Evolutionary conservation across 2,329 filamentous ascomycete genomes (phyloP).

Genomic region (Chlorencoelia australis): DNA sequence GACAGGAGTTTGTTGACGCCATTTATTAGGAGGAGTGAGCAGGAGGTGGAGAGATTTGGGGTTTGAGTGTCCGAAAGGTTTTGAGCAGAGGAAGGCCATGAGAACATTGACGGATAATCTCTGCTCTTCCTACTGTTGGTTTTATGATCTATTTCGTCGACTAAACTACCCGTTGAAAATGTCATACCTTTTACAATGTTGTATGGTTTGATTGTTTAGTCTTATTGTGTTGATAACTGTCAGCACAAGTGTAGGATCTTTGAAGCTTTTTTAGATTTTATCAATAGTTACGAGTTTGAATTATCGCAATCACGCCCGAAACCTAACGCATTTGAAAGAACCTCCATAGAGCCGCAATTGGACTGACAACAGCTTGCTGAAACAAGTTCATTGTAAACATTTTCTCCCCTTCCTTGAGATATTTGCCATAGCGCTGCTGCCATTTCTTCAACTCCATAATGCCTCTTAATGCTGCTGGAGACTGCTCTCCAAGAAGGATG

Average conservation of each 20-base stretch:
- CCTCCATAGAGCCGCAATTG: constrained; percentile 9
- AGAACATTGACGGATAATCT: too few species aligned
- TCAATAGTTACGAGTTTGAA: too few species aligned
- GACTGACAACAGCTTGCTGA: constrained; percentile 8
- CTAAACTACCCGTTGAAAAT: too few species aligned
- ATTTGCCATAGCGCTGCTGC: constrained; percentile 7
- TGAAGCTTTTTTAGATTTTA: too few species aligned
- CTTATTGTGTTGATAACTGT: too few species aligned
- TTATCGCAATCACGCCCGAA: too few species aligned
- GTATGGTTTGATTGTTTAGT: too few species aligned
- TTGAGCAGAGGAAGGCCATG: too few species aligned
- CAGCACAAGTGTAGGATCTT: too few species aligned
- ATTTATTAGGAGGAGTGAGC: constrained; percentile 3
- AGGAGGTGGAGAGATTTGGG: constrained; percentile 8
- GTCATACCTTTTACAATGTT: too few species aligned
- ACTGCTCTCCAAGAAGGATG: constrained; percentile 7
- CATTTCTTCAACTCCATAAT: constrained; percentile 10
- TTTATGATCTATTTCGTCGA: too few species aligned
- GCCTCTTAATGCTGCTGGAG: constrained; percentile 10
- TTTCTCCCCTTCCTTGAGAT: constrained; percentile 11
- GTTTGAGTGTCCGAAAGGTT: neutral
- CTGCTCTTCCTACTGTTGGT: too few species aligned
- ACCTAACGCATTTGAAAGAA: constrained; percentile 14
- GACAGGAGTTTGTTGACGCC: constrained; percentile 7
- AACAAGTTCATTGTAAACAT: constrained; percentile 11